Conservation (phyloP, 371 early-diverging fungal genomes). For the Mucor mucedo region DNA sequence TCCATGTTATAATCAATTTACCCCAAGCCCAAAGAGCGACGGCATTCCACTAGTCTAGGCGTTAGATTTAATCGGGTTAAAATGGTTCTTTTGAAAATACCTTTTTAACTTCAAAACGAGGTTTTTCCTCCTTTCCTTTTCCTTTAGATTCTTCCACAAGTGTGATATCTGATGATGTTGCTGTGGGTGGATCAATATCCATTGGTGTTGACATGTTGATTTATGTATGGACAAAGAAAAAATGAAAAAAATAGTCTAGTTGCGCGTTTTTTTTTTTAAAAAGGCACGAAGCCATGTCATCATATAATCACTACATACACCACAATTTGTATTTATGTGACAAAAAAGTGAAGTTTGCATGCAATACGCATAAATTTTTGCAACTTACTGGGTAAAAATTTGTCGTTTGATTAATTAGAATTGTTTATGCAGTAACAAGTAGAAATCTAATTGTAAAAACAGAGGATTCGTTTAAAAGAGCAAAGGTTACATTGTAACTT, state of each 20-base stretch:
- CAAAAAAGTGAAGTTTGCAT: too few relatives aligned
- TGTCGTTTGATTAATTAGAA: too few relatives aligned
- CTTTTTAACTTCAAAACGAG: conserved; percentile 96
- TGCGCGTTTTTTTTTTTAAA: neutral
- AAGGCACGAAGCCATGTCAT: neutral
- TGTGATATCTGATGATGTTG: conserved; percentile 27
- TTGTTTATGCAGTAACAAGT: too few relatives aligned
- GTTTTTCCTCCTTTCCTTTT: conserved; percentile 69
- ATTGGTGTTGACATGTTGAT: conserved; percentile 42
- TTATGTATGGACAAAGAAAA: conserved; percentile 7
- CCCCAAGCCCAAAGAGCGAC: conserved; percentile 99
- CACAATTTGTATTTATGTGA: neutral
- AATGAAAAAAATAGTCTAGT: conserved; percentile 7
- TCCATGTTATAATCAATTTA: conserved; percentile 29
- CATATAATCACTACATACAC: neutral
- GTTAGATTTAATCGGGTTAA: neutral
- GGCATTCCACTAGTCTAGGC: conserved; percentile 87
- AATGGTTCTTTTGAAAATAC: conserved; percentile 46
- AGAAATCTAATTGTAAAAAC: too few relatives aligned
- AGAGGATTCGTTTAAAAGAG: too few relatives aligned
- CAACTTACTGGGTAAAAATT: too few relatives aligned
- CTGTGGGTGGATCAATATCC: conserved; percentile 45
- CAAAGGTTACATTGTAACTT: too few relatives aligned
- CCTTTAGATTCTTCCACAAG: conserved; percentile 48
- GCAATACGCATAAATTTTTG: too few relatives aligned